phyloP scores from a whole-genome alignment of 805 yeast genomes.

The Candida nanaspora region DNA sequence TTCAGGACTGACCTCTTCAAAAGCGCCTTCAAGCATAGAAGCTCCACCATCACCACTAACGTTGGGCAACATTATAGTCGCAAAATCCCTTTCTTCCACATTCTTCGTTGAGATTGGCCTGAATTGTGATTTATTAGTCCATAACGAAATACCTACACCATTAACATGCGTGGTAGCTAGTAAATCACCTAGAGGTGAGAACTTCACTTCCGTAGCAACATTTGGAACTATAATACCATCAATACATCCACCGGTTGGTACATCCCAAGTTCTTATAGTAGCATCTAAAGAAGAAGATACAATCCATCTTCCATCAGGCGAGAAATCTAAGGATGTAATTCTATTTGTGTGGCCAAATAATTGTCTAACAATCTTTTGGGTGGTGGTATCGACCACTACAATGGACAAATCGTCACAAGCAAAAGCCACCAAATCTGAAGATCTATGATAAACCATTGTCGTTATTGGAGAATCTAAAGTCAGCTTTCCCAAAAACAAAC shows the following conservation, averaged over 20 bases:
- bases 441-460: constrained; percentile 64
- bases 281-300: constrained; percentile 77
- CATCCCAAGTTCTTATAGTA: constrained; percentile 92
- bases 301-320: constrained; percentile 95
- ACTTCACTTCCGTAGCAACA: constrained; percentile 74
- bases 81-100: constrained; percentile 69
- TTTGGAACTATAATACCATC: constrained; percentile 77
- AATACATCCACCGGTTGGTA: constrained; percentile 94
- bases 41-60: constrained; percentile 73
- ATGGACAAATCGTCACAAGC: constrained; percentile 83
- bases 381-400: constrained; percentile 72
- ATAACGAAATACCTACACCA: constrained; percentile 82
- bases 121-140: constrained; percentile 91
- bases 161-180: constrained; percentile 89
- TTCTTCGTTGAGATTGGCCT: constrained; percentile 67
- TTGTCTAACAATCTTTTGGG: constrained; percentile 78
- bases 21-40: constrained; percentile 70
- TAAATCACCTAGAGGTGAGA: constrained; percentile 84
- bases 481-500: constrained; percentile 59
- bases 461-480: constrained; percentile 74
- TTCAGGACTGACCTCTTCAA: constrained; percentile 33
- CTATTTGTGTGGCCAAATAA: constrained; percentile 86
- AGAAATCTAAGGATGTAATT: constrained; percentile 80
- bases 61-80: constrained; percentile 59
- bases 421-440: constrained; percentile 79